A percentile compares a stretch with the other conserved stretches of the same genome.
phyloP scores from a whole-genome alignment of 441 rosid genomes.

The Arabidopsis hybrid region DNA sequence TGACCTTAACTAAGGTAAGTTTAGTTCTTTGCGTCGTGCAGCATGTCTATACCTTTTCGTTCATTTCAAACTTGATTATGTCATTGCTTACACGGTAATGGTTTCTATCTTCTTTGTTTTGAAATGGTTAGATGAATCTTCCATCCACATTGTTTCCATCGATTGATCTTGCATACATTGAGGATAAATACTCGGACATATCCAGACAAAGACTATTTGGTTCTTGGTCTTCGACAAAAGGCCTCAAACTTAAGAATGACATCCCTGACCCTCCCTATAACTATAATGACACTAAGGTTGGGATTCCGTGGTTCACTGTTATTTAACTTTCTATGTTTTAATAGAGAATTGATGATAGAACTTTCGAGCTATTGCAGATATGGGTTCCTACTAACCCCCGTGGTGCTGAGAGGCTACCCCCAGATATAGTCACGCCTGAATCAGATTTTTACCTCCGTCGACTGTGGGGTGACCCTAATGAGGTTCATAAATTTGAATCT shows the following conservation, averaged over 20 bases:
- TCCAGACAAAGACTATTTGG: conserved; percentile 68
- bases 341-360: not conserved
- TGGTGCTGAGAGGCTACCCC: conserved; percentile 95
- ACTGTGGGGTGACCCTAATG: conserved; percentile 88
- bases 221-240: conserved; percentile 74
- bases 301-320: not conserved
- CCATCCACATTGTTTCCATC: conserved; percentile 86
- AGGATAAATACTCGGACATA: conserved; percentile 82
- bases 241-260: conserved; percentile 43
- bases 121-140: conserved; percentile 71
- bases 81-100: conserved; percentile 28
- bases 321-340: not conserved
- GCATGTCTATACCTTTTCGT: conserved; percentile 13
- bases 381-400: conserved; percentile 95
- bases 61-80: not conserved
- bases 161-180: conserved; percentile 77
- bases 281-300: conserved; percentile 60
- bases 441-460: conserved; percentile 86
- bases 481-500: conserved; percentile 54
- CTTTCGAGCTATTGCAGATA: conserved; percentile 57
- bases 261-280: conserved; percentile 36
- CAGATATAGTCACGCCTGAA: conserved; percentile 75
- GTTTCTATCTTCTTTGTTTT: conserved; percentile 27
- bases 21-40: not conserved
- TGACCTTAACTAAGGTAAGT: conserved; percentile 81